A percentile compares a stretch with the other conserved stretches of the same genome.
phyloP scores from a whole-genome alignment of 139 green algal species.

The Tetraselmis chui region DNA sequence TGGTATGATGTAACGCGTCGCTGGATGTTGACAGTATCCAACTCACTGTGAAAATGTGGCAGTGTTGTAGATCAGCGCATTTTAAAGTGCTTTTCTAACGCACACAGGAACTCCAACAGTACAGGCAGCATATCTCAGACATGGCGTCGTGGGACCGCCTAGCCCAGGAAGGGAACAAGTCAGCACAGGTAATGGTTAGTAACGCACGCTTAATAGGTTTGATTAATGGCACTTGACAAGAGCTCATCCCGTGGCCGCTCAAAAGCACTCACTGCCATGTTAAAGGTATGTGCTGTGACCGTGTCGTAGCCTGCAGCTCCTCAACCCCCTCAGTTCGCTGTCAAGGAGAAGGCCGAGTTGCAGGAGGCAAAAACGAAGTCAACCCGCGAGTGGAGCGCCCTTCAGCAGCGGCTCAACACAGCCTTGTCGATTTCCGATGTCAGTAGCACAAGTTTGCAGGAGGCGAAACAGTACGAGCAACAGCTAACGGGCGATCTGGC shows the following conservation, averaged over 20 bases:
- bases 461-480: background rate
- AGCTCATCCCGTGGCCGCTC: too few species aligned
- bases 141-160: background rate
- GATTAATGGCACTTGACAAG: too few species aligned
- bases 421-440: background rate
- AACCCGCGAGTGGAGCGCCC: background rate
- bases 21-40: background rate
- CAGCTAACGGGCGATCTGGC: background rate
- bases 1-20: background rate
- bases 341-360: background rate
- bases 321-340: too few species aligned
- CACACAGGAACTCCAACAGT: background rate
- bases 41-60: background rate
- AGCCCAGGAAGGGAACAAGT: background rate
- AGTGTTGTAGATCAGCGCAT: too few species aligned
- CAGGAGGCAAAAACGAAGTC: background rate
- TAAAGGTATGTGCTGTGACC: background rate
- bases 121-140: background rate
- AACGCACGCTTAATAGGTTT: background rate
- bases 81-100: too few species aligned
- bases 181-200: background rate
- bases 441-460: background rate
- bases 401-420: background rate
- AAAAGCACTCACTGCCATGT: too few species aligned
- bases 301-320: background rate